Evolutionary conservation across 208 protist genomes (phyloP).

Genomic region (Endotrypanum monterogeii): DNA sequence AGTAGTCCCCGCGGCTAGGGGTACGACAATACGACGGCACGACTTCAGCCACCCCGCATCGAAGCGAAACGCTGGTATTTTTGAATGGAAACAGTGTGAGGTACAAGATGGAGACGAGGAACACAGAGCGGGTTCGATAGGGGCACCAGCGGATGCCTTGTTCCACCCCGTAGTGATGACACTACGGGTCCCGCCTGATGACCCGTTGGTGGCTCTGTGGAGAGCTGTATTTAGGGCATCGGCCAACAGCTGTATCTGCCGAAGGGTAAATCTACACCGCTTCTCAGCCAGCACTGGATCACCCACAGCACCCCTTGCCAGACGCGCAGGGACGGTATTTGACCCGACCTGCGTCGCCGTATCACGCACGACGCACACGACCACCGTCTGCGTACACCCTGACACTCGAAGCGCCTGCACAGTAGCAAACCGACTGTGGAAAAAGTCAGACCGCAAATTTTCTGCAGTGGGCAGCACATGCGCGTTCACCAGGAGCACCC

Average conservation of each 20-base stretch:
- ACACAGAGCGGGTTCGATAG: background rate
- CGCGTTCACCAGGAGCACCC: constrained; percentile 74
- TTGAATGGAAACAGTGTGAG: background rate
- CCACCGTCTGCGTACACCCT: constrained; percentile 64
- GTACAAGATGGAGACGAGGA: background rate
- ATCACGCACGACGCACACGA: constrained; percentile 42
- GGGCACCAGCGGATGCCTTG: background rate
- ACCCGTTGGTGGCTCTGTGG: background rate
- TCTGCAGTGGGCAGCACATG: constrained; percentile 54
- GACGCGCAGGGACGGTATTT: background rate
- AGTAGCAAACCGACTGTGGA: constrained; percentile 50
- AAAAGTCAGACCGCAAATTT: constrained; percentile 36
- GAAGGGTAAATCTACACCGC: constrained; percentile 23
- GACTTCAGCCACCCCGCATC: constrained; percentile 26
- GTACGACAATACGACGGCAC: constrained; percentile 8
- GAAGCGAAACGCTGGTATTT: background rate
- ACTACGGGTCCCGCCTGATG: background rate
- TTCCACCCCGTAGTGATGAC: background rate
- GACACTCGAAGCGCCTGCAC: constrained; percentile 71
- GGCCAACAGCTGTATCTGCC: constrained; percentile 19
- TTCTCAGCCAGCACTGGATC: constrained; percentile 10
- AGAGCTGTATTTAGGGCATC: background rate
- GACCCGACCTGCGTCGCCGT: background rate
- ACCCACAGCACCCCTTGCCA: background rate
- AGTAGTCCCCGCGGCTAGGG: too few species aligned